Conservation (phyloP, 2,329 filamentous ascomycete species). For the Clonostachys byssicola region DNA sequence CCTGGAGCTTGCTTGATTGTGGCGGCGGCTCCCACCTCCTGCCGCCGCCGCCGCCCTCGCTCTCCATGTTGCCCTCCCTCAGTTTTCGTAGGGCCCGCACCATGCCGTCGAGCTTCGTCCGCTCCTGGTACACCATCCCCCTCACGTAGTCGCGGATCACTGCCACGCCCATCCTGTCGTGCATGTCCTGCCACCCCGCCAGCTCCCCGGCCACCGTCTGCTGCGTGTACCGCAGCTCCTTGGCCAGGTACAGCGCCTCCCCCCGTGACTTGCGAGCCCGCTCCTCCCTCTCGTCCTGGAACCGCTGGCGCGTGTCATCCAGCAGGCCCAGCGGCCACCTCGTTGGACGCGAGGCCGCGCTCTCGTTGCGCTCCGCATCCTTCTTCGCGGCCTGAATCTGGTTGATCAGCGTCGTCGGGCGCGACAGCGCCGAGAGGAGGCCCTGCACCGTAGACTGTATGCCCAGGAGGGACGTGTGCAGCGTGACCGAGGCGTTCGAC, state of each 20-base stretch:
- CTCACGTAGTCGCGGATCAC: slow-evolving; percentile 74
- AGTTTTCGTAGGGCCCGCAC: slow-evolving; percentile 70
- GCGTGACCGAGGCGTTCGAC: slow-evolving; percentile 65
- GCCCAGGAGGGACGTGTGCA: slow-evolving; percentile 74
- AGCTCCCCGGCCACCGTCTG: slow-evolving; percentile 88
- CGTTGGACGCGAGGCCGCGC: slow-evolving; percentile 68
- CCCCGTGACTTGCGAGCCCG: slow-evolving; percentile 66
- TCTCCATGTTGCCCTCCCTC: slow-evolving; percentile 11
- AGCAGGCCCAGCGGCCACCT: slow-evolving; percentile 79
- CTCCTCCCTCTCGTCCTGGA: slow-evolving; percentile 80
- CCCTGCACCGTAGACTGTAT: slow-evolving; percentile 83
- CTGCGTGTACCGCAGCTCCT: slow-evolving; percentile 86
- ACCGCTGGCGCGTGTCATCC: slow-evolving; percentile 80
- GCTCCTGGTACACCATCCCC: slow-evolving; percentile 76
- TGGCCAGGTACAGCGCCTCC: slow-evolving; percentile 71
- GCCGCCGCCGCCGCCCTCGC: slow-evolving; percentile 3
- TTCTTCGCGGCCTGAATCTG: slow-evolving; percentile 72
- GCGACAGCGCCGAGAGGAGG: slow-evolving; percentile 72
- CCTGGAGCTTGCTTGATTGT: neutral
- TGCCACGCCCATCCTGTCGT: slow-evolving; percentile 70
- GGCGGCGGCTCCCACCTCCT: neutral
- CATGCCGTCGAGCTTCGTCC: slow-evolving; percentile 75
- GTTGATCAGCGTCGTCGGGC: slow-evolving; percentile 73
- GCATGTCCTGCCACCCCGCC: slow-evolving; percentile 89
- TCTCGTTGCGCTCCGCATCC: slow-evolving; percentile 73